Conservation (phyloP, 2,329 filamentous ascomycete genomes). For the Aureobasidium sp. region DNA sequence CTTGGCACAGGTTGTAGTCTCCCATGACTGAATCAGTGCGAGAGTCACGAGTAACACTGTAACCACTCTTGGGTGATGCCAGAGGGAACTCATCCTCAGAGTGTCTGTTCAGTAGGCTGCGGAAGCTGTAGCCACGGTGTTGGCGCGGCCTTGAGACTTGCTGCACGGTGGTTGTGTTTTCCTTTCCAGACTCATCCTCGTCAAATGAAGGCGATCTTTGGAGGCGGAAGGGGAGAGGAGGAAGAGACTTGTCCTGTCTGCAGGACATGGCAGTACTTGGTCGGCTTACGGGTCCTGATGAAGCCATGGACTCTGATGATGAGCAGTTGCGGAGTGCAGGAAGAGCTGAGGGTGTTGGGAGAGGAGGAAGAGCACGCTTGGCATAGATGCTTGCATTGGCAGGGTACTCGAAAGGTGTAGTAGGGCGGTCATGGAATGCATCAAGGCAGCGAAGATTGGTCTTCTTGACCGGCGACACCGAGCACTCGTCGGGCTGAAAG, state of each 20-base stretch:
- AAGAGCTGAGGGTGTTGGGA: constrained; percentile 10
- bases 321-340: constrained; percentile 12
- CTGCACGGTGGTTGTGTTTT: background rate
- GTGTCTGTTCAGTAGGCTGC: constrained; percentile 14
- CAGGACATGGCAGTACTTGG: constrained; percentile 11
- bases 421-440: constrained; percentile 14
- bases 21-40: constrained; percentile 15
- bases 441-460: constrained; percentile 14
- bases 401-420: constrained; percentile 14
- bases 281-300: constrained; percentile 3
- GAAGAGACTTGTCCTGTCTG: constrained; percentile 13
- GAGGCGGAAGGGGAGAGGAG: constrained; percentile 14
- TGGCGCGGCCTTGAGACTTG: constrained; percentile 13
- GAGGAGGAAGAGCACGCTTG: constrained; percentile 15
- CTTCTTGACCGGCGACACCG: constrained; percentile 12
- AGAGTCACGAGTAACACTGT: constrained; percentile 9
- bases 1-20: constrained; percentile 11
- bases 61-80: constrained; percentile 6
- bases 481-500: constrained; percentile 4
- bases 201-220: constrained; percentile 15
- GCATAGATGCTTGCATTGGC: constrained; percentile 15
- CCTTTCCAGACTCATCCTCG: constrained; percentile 9
- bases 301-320: constrained; percentile 14
- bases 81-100: constrained; percentile 11
- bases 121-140: constrained; percentile 16